A percentile compares a stretch with the other conserved stretches of the same genome.
These are phyloP conservation scores for Aschersonia sp. DNA, from an alignment of 2,329 filamentous ascomycete species.

Conservation along the genomic window DNA sequence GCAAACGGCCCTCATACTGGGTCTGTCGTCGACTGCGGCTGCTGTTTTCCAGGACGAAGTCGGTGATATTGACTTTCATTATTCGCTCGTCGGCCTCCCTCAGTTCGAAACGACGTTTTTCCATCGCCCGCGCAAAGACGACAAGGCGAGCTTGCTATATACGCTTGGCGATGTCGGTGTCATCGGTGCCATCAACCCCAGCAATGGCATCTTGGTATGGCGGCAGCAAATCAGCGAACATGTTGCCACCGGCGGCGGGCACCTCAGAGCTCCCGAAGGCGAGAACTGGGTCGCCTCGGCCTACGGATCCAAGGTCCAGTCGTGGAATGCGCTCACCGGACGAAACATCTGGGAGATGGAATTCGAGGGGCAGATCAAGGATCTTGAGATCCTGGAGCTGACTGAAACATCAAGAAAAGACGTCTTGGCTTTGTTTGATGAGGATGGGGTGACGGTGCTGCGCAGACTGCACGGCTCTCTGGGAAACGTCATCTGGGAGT, in stretches of 20 bases:
- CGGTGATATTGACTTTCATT: conserved; percentile 82
- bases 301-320: conserved; percentile 52
- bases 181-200: conserved; percentile 78
- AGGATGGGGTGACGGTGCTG: conserved; percentile 41
- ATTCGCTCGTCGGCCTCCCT: conserved; percentile 74
- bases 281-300: conserved; percentile 67
- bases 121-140: conserved; percentile 68
- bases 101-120: conserved; percentile 82
- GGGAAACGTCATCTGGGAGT: conserved; percentile 68
- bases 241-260: conserved; percentile 29
- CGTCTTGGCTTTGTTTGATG: conserved; percentile 53
- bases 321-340: conserved; percentile 76
- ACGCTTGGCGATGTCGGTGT: conserved; percentile 75
- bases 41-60: conserved; percentile 87
- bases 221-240: conserved; percentile 55
- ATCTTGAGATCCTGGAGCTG: conserved; percentile 65
- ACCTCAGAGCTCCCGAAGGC: conserved; percentile 60
- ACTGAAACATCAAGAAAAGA: conserved; percentile 52
- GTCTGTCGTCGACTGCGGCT: conserved; percentile 24
- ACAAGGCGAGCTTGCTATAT: conserved; percentile 81
- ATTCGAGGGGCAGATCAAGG: conserved; percentile 44
- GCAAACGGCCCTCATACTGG: conserved; percentile 21
- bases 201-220: conserved; percentile 75
- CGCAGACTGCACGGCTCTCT: conserved; percentile 58
- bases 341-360: conserved; percentile 60